These are phyloP conservation scores for Corylus avellana DNA, from an alignment of 306 rosid genomes.

Conservation along the genomic window DNA sequence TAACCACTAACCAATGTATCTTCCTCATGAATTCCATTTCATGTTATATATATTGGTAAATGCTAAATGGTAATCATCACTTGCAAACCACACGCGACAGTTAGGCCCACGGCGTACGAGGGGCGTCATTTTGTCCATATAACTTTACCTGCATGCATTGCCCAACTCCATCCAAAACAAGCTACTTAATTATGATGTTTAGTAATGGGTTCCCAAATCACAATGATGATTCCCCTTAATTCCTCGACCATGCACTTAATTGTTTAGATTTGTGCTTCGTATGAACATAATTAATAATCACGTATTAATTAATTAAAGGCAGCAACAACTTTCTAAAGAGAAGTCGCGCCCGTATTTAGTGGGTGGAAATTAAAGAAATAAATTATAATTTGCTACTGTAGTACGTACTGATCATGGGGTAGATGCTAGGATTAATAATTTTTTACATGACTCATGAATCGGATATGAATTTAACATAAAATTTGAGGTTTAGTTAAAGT, in stretches of 20 bases:
- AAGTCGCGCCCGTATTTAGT: background rate
- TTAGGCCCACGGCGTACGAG: background rate
- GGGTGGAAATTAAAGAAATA: background rate
- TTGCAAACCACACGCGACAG: constrained; percentile 4
- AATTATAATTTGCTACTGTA: background rate
- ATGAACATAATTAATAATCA: background rate
- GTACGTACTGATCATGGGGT: no score
- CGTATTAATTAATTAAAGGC: background rate
- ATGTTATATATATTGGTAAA: no score
- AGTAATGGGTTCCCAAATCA: background rate
- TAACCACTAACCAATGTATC: background rate
- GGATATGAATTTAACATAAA: no score
- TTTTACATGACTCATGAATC: no score
- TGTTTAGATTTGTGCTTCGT: background rate
- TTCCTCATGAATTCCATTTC: background rate
- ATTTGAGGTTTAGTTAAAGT: no score
- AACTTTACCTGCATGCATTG: constrained; percentile 1
- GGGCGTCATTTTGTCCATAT: constrained; percentile 16
- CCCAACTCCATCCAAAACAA: constrained; percentile 1
- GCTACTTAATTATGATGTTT: background rate
- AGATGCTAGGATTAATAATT: no score
- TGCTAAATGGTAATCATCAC: background rate
- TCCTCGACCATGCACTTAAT: constrained; percentile 5
- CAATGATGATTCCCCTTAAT: constrained; percentile 27
- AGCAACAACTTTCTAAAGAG: background rate